phyloP scores from a whole-genome alignment of 2,329 filamentous ascomycete genomes.

The Fusarium sp. region DNA sequence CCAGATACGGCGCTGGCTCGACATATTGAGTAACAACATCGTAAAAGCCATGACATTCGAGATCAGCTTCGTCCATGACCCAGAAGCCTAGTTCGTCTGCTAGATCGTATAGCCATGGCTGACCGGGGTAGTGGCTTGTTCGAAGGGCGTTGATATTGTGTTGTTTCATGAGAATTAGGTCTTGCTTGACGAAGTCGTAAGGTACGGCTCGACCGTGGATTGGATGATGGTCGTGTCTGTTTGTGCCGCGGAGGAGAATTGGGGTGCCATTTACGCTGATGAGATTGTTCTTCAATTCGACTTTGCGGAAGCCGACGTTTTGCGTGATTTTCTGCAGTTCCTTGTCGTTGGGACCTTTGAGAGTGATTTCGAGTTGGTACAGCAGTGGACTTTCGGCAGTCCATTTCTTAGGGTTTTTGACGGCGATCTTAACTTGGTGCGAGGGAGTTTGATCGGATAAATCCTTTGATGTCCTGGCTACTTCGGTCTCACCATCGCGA shows the following conservation, averaged over 20 bases:
- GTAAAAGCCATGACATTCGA: constrained; percentile 11
- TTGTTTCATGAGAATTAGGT: constrained; percentile 15
- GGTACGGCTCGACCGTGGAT: constrained; percentile 10
- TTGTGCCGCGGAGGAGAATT: not conserved
- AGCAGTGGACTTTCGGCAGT: constrained; percentile 4
- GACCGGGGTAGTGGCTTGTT: constrained; percentile 9
- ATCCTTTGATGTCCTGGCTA: not conserved
- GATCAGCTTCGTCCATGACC: constrained; percentile 22
- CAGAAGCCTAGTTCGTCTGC: constrained; percentile 16
- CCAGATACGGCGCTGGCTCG: constrained; percentile 6
- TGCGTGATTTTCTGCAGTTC: not conserved
- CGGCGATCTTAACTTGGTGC: not conserved
- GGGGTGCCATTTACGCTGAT: constrained; percentile 7
- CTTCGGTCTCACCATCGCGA: not conserved
- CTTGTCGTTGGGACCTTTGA: not conserved
- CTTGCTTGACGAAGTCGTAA: constrained; percentile 13
- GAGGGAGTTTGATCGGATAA: fast-evolving
- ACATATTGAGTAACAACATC: constrained; percentile 15
- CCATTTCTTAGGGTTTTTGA: constrained; percentile 1
- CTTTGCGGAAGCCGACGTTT: constrained; percentile 7
- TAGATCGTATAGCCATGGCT: constrained; percentile 11
- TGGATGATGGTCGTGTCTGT: constrained; percentile 17
- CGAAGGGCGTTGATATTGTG: constrained; percentile 19
- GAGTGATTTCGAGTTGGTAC: not conserved
- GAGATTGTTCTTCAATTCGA: not conserved